A percentile compares a stretch with the other conserved stretches of the same genome.
Evolutionary conservation across 805 yeast species (phyloP).

Genomic region (Candida quercuum): DNA sequence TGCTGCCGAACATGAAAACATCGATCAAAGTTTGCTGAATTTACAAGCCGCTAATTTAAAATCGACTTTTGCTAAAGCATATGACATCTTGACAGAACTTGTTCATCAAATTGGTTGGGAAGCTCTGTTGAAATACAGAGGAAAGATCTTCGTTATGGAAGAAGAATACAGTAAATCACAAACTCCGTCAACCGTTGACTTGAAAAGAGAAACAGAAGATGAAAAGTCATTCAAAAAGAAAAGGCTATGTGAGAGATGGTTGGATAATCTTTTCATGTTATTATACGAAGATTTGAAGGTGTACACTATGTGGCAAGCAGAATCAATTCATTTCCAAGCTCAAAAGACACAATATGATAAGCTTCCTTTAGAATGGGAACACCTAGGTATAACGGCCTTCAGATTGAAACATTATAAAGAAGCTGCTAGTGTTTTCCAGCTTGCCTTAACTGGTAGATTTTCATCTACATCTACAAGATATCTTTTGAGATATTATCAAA

Average conservation of each 20-base stretch:
- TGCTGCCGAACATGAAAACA: slow-evolving; percentile 55
- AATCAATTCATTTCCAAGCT: slow-evolving; percentile 80
- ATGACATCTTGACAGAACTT: slow-evolving; percentile 57
- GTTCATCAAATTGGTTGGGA: slow-evolving; percentile 76
- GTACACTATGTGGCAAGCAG: slow-evolving; percentile 92
- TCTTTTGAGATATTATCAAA: slow-evolving; percentile 57
- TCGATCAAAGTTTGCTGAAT: slow-evolving; percentile 55
- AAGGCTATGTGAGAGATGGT: slow-evolving; percentile 69
- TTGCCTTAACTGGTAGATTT: slow-evolving; percentile 68
- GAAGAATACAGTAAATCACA: slow-evolving; percentile 45
- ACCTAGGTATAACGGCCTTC: slow-evolving; percentile 78
- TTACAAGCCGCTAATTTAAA: slow-evolving; percentile 68
- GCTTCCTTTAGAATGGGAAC: slow-evolving; percentile 86
- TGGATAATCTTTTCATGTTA: slow-evolving; percentile 64
- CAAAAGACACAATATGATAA: slow-evolving; percentile 78
- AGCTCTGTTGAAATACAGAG: slow-evolving; percentile 48
- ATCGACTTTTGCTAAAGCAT: slow-evolving; percentile 51
- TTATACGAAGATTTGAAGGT: slow-evolving; percentile 70
- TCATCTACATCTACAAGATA: slow-evolving; percentile 76
- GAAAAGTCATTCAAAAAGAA: slow-evolving; percentile 51
- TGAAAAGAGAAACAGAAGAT: slow-evolving; percentile 5
- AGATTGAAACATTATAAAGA: slow-evolving; percentile 83
- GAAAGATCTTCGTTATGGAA: slow-evolving; percentile 64
- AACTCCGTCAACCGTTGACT: slow-evolving; percentile 12
- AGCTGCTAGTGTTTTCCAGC: slow-evolving; percentile 78